A percentile compares a stretch with the other conserved stretches of the same genome.
phyloP scores from a whole-genome alignment of 345 rosid genomes.

The Trapa bicornis region DNA sequence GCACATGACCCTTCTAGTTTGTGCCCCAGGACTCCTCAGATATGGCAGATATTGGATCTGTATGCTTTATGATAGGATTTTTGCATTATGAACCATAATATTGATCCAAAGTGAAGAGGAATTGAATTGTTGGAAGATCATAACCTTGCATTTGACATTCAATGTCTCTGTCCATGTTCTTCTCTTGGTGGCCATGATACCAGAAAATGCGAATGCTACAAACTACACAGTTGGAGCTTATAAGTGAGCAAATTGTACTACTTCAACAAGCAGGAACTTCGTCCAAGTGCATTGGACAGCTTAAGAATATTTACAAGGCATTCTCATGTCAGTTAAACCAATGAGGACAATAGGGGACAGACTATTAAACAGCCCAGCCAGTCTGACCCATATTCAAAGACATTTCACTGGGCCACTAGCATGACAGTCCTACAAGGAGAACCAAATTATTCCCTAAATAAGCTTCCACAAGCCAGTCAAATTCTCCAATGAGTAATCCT shows the following conservation, averaged over 20 bases:
- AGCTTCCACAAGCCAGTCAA: constrained; percentile 3
- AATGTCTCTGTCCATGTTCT: too few relatives aligned
- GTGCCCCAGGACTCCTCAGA: too few relatives aligned
- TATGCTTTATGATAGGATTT: background rate
- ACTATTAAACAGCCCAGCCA: background rate
- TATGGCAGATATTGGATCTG: too few relatives aligned
- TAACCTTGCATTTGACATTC: background rate
- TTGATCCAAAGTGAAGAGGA: background rate
- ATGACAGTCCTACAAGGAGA: background rate
- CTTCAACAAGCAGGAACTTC: too few relatives aligned
- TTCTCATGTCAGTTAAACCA: too few relatives aligned
- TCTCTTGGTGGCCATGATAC: too few relatives aligned
- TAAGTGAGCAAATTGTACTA: too few relatives aligned
- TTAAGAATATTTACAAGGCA: too few relatives aligned
- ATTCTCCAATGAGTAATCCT: constrained; percentile 1
- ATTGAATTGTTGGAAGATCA: background rate
- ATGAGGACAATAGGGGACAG: too few relatives aligned
- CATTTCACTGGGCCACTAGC: background rate
- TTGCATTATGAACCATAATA: background rate
- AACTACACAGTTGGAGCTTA: too few relatives aligned
- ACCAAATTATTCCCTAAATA: background rate
- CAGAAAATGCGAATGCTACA: too few relatives aligned
- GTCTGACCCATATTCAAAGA: background rate
- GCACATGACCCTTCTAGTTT: constrained; percentile 33
- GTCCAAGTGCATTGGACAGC: too few relatives aligned